Percentiles rank a stretch among this genome's conserved stretches.
Evolutionary conservation across 768 basidiomycete genomes (phyloP).

Genomic region (Suillus ampliporus): DNA sequence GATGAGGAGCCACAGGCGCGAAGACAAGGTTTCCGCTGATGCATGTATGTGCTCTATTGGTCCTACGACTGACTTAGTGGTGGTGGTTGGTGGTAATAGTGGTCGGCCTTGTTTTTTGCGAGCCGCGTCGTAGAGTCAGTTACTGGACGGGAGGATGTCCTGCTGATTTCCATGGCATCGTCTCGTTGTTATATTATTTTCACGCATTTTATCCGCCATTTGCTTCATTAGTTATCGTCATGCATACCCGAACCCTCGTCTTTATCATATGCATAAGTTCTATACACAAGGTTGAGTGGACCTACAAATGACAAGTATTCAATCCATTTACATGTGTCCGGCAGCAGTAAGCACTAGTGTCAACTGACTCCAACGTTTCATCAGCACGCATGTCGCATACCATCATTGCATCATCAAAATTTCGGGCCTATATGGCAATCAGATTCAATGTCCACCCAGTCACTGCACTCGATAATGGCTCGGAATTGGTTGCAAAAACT

Average conservation of each 20-base stretch:
- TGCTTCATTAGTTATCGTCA: conserved; percentile 5
- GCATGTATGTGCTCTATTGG: not conserved
- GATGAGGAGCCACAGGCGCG: conserved; percentile 29
- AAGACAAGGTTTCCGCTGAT: not conserved
- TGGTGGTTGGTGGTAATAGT: not conserved
- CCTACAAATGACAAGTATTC: not conserved
- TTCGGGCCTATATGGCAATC: no score
- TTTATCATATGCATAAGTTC: conserved; percentile 11
- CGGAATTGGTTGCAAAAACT: no score
- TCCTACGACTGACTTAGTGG: not conserved
- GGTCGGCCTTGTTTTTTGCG: not conserved
- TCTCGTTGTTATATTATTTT: conserved; percentile 7
- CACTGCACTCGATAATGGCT: no score
- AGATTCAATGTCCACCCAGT: no score
- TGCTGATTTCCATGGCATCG: not conserved
- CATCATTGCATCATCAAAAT: no score
- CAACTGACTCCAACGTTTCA: no score
- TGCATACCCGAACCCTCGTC: conserved; percentile 12
- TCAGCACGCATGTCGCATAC: no score
- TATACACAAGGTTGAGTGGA: conserved; percentile 4
- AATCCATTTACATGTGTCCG: not conserved
- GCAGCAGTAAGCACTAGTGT: no score
- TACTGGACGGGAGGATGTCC: not conserved
- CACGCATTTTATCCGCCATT: conserved; percentile 8
- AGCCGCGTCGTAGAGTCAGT: not conserved